Evolutionary conservation across 257 asterid genomes (phyloP), one percentile per base, ranked within the genome.

Genomic region (Fraxinus excelsior): DNA sequence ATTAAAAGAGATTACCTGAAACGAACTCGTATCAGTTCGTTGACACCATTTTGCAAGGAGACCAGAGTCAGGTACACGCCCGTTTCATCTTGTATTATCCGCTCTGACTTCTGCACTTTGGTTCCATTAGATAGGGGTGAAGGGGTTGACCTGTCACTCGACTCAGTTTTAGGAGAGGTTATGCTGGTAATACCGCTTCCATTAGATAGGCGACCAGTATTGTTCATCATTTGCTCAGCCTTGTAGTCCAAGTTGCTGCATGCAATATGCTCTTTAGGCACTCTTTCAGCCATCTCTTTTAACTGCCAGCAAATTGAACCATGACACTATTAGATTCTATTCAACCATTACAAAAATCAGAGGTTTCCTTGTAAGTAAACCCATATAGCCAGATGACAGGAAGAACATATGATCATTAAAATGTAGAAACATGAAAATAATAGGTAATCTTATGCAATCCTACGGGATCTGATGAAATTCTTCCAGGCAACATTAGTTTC

Each of bases 21-120:
- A 79, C 99, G 96, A 83, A 94, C 96, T 10, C 97, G 90, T 80
- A 81, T 84, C 32, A 94, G 90, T 83, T 94, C 97, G 78, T 91
- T 94, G 68, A 78, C 83, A 56, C 96, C 96, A 19, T 77, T 85
- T 25, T 90, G 91, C 77, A 87, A 83, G 74, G 91, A 75, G 77
- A 75, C 49, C 29, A 94, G 87, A 66, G 94, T 86, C 53, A 94
- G 83, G 80, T 91, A 94, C 73, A 94, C 96, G 18, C 99, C 99
- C 34, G 90, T 88, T 80, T 91, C 96, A 14, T 91, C 97, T 76
- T 92, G 94, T 71, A 92, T 62, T 42, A 84, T 85, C 53, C 82
- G 75, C 82, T 92, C 97, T 0, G 86, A 38, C 83, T 85, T 91
- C 80, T 87, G 86, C 38, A 19, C n/a, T 80, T 88, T 90, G 42